phyloP scores from a whole-genome alignment of 345 rosid species.

The Syzygium jambos region DNA sequence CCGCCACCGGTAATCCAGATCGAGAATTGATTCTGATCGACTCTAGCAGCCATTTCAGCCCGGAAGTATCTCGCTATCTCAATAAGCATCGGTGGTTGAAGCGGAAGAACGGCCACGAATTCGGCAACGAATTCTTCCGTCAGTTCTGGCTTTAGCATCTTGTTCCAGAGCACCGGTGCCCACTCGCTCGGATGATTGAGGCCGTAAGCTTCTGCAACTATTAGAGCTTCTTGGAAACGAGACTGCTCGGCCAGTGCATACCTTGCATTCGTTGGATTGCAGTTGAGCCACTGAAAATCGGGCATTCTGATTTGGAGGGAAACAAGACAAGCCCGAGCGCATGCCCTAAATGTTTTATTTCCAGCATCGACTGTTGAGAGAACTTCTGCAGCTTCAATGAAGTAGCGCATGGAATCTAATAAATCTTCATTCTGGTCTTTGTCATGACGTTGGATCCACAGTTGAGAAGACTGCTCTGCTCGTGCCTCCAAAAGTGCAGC shows the following conservation, averaged over 20 bases:
- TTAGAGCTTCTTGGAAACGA: constrained; percentile 88
- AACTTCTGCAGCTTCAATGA: constrained; percentile 95
- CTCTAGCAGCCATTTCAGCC: constrained; percentile 88
- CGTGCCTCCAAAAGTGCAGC: constrained; percentile 83
- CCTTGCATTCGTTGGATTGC: constrained; percentile 88
- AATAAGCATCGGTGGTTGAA: constrained; percentile 74
- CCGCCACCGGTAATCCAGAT: constrained; percentile 96
- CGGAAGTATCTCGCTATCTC: constrained; percentile 84
- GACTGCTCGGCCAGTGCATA: constrained; percentile 82
- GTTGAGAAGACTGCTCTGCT: constrained; percentile 61
- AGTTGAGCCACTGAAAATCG: constrained; percentile 77
- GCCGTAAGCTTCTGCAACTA: constrained; percentile 94
- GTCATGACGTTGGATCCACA: constrained; percentile 73
- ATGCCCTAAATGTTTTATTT: constrained; percentile 76
- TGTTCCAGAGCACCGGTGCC: constrained; percentile 93
- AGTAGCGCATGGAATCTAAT: constrained; percentile 86
- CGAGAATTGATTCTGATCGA: constrained; percentile 91
- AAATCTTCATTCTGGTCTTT: constrained; percentile 92
- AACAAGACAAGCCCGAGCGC: constrained; percentile 88
- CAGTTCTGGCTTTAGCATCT: constrained; percentile 86
- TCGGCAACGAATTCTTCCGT: constrained; percentile 90
- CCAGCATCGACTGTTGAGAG: constrained; percentile 92
- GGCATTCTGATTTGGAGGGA: constrained; percentile 98
- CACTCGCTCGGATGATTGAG: constrained; percentile 96
- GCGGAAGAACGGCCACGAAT: constrained; percentile 90